Percentiles rank a stretch among this genome's conserved stretches.
Conservation (phyloP, 768 basidiomycete species). For the Leccinum imitatum region DNA sequence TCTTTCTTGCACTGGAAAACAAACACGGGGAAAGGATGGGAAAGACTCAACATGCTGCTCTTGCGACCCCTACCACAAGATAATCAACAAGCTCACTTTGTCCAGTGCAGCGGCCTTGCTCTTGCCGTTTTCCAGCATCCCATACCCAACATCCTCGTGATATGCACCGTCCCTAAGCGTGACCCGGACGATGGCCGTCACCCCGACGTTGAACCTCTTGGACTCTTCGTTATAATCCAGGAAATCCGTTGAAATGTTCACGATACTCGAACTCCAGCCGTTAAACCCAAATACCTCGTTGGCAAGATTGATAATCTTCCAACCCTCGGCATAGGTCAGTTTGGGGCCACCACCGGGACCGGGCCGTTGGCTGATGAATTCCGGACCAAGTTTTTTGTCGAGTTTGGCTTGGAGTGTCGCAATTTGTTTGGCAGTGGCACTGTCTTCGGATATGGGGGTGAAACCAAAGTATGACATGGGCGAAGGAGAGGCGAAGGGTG, state of each 20-base stretch:
- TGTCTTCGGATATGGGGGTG: constrained; percentile 51
- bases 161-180: constrained; percentile 84
- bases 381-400: constrained; percentile 88
- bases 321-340: constrained; percentile 93
- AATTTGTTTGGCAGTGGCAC: constrained; percentile 53
- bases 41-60: constrained; percentile 1
- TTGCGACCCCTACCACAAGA: background rate
- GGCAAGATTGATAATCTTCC: constrained; percentile 97
- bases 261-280: constrained; percentile 85
- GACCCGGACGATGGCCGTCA: constrained; percentile 83
- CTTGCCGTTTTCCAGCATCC: constrained; percentile 79
- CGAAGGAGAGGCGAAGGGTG: constrained; percentile 8
- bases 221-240: constrained; percentile 73
- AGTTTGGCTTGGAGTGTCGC: constrained; percentile 78
- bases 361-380: constrained; percentile 85
- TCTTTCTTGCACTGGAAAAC: constrained; percentile 84
- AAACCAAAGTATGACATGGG: constrained; percentile 1
- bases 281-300: constrained; percentile 99
- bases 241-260: constrained; percentile 75
- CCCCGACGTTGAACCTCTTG: constrained; percentile 64
- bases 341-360: constrained; percentile 87
- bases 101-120: constrained; percentile 85
- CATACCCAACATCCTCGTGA: constrained; percentile 96
- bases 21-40: no score
- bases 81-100: constrained; percentile 59